Evolutionary conservation across 208 protist genomes (phyloP).

Genomic region (Perkinsela sp.): DNA sequence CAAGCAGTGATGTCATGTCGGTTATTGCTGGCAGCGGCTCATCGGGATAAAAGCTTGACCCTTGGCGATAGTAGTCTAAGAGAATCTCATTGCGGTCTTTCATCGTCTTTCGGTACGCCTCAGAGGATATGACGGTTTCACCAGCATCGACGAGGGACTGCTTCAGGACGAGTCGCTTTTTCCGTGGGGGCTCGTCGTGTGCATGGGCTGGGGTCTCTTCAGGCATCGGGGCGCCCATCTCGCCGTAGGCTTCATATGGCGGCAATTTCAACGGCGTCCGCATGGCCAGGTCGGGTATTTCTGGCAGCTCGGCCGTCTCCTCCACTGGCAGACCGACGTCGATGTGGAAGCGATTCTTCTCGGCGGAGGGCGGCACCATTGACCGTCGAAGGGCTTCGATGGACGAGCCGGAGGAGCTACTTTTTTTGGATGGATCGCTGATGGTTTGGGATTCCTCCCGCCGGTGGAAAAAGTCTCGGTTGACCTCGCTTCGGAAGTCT

Average conservation of each 20-base stretch:
- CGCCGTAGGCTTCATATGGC: background rate
- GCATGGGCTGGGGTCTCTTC: too few species aligned
- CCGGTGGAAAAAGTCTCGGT: background rate
- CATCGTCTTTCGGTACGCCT: slow-evolving; percentile 25
- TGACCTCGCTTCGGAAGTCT: background rate
- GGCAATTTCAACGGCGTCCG: background rate
- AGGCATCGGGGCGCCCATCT: background rate
- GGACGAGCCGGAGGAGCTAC: background rate
- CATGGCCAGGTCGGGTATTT: background rate
- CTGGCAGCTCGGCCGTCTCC: slow-evolving; percentile 2
- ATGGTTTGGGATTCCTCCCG: background rate
- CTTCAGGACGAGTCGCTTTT: slow-evolving; percentile 10
- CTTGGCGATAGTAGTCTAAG: slow-evolving; percentile 16
- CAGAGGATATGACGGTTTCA: slow-evolving; percentile 31
- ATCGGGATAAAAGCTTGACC: slow-evolving; percentile 23
- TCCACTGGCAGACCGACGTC: slow-evolving; percentile 8
- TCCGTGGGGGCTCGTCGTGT: slow-evolving; percentile 5
- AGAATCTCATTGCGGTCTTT: slow-evolving; percentile 24
- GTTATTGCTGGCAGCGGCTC: slow-evolving; percentile 15
- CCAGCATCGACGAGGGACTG: slow-evolving; percentile 15
- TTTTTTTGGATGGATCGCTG: background rate
- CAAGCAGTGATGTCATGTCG: slow-evolving; percentile 4
- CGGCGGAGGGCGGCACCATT: background rate
- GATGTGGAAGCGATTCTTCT: slow-evolving; percentile 9
- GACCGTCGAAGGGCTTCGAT: background rate